phyloP scores from a whole-genome alignment of 331 rosid genomes.

The Malus hybrid region DNA sequence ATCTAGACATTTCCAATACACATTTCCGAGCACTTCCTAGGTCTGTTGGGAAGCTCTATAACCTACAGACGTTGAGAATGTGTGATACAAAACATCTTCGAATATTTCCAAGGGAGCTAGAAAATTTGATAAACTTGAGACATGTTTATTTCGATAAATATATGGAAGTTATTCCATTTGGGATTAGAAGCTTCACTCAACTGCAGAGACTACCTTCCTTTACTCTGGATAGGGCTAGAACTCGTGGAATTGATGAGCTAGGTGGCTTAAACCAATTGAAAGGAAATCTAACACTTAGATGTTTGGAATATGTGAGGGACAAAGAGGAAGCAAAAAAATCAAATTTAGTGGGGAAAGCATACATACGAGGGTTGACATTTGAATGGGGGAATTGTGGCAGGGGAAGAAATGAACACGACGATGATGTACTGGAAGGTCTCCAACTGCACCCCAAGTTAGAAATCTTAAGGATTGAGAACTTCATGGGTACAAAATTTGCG shows the following conservation, averaged over 20 bases:
- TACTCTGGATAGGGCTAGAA: not conserved
- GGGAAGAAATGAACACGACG: not conserved
- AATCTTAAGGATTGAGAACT: not conserved
- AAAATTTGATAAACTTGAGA: not conserved
- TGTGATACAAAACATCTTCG: no score
- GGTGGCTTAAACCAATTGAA: not conserved
- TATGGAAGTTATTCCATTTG: no score
- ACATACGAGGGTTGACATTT: not conserved
- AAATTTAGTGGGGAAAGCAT: not conserved
- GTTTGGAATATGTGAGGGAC: not conserved
- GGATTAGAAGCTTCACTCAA: not conserved
- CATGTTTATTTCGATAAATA: not conserved
- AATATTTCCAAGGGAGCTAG: not conserved
- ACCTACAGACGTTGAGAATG: not conserved
- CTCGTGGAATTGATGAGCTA: not conserved
- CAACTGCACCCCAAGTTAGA: not conserved
- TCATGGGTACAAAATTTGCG: not conserved
- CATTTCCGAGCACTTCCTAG: not conserved
- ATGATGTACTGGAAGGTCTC: not conserved
- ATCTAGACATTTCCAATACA: not conserved
- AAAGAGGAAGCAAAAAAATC: not conserved
- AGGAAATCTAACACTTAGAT: not conserved
- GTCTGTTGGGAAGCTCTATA: not conserved
- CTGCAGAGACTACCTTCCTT: not conserved
- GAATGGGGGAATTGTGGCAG: not conserved